phyloP scores from a whole-genome alignment of 129 eudicot species.

The Arctium minus region DNA sequence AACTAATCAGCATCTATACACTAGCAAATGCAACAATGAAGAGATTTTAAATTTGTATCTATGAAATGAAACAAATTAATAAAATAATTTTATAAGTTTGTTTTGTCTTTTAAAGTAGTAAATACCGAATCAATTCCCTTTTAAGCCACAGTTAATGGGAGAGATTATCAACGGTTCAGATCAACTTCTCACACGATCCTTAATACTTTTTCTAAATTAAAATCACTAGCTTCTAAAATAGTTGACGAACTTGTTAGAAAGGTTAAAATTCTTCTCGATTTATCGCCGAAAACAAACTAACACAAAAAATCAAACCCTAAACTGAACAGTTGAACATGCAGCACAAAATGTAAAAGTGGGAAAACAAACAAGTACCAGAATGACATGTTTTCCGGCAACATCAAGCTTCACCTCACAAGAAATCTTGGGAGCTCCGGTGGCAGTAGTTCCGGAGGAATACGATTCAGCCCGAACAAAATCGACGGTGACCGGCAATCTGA shows the following conservation, averaged over 20 bases:
- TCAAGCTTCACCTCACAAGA: conserved; percentile 59
- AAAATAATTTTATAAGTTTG: too few species aligned
- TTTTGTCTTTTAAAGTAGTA: too few species aligned
- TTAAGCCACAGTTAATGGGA: too few species aligned
- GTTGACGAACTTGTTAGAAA: neutral
- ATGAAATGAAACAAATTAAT: too few species aligned
- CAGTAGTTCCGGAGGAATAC: conserved; percentile 61
- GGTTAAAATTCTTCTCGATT: neutral
- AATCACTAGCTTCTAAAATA: neutral
- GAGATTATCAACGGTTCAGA: too few species aligned
- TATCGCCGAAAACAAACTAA: neutral
- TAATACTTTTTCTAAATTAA: too few species aligned
- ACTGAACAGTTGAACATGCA: neutral
- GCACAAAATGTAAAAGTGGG: neutral
- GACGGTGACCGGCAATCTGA: conserved; percentile 51
- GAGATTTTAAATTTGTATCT: too few species aligned
- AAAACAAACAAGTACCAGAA: conserved; percentile 47
- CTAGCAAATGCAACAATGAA: neutral
- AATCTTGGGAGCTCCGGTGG: conserved; percentile 54
- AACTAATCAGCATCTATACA: neutral
- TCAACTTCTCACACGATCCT: too few species aligned
- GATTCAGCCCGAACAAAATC: conserved; percentile 77
- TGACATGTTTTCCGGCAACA: conserved; percentile 61
- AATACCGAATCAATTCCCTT: too few species aligned
- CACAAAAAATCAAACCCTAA: neutral